Conservation (phyloP, 768 basidiomycete genomes). For the Boletus tomentosulus region DNA sequence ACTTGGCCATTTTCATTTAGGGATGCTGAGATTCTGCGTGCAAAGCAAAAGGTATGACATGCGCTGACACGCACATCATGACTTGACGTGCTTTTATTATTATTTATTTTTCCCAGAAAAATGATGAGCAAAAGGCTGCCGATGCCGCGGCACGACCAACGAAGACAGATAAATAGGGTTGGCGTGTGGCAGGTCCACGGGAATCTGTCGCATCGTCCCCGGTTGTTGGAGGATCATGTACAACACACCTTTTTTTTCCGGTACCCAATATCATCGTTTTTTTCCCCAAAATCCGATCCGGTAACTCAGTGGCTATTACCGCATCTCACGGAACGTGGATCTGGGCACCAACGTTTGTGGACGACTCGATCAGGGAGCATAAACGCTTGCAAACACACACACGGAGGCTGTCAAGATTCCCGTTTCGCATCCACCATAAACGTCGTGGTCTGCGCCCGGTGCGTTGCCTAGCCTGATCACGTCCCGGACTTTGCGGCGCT, state of each 20-base stretch:
- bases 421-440: slow-evolving; percentile 16
- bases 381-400: background rate
- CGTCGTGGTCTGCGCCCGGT: slow-evolving; percentile 4
- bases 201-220: slow-evolving; percentile 10
- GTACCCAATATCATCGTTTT: slow-evolving; percentile 14
- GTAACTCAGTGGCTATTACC: slow-evolving; percentile 19
- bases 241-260: slow-evolving; percentile 3
- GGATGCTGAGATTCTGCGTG: slow-evolving; percentile 69
- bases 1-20: slow-evolving; percentile 38
- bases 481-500: slow-evolving; percentile 29
- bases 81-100: slow-evolving; percentile 1
- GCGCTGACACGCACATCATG: background rate
- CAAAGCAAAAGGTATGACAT: slow-evolving; percentile 69
- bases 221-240: slow-evolving; percentile 11
- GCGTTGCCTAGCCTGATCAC: slow-evolving; percentile 3
- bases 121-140: slow-evolving; percentile 45
- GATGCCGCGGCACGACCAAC: slow-evolving; percentile 14
- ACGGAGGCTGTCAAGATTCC: slow-evolving; percentile 9
- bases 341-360: slow-evolving; percentile 4
- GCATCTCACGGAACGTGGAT: slow-evolving; percentile 22
- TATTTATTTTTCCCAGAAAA: slow-evolving; percentile 39
- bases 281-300: slow-evolving; percentile 2
- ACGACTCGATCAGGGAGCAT: slow-evolving; percentile 13
- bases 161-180: slow-evolving; percentile 36
- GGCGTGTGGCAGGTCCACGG: slow-evolving; percentile 16